Conservation (phyloP, 2,329 filamentous ascomycete genomes). For the Cordyceps sp. region DNA sequence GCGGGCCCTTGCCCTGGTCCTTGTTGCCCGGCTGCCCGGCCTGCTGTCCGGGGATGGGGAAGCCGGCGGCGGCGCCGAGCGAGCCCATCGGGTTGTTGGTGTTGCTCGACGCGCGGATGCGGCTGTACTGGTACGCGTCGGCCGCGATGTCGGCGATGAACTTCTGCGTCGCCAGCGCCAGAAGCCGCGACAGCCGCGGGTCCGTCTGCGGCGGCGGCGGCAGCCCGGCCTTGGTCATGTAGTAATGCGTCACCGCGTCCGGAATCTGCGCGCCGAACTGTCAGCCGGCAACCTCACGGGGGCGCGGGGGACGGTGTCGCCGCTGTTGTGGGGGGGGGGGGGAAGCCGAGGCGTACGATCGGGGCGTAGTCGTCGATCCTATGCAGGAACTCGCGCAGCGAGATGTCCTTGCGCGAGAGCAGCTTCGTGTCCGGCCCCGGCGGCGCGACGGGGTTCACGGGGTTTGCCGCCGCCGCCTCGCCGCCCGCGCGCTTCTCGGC, state of each 20-base stretch:
- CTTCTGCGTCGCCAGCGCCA: slow-evolving; percentile 96
- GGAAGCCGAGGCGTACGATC: slow-evolving; percentile 50
- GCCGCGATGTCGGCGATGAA: slow-evolving; percentile 96
- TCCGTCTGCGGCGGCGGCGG: slow-evolving; percentile 85
- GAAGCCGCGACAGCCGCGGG: slow-evolving; percentile 74
- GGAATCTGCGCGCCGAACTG: slow-evolving; percentile 51
- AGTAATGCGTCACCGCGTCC: slow-evolving; percentile 94
- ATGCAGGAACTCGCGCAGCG: slow-evolving; percentile 74
- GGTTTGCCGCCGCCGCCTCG: slow-evolving; percentile 4
- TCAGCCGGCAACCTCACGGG: no score
- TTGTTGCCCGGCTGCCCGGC: slow-evolving; percentile 30
- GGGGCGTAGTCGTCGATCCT: slow-evolving; percentile 99
- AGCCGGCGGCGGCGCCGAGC: slow-evolving; percentile 58
- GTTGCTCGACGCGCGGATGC: slow-evolving; percentile 78
- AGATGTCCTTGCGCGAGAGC: slow-evolving; percentile 78
- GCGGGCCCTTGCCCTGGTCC: slow-evolving; percentile 20
- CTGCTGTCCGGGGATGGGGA: slow-evolving; percentile 46
- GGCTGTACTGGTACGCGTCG: slow-evolving; percentile 94
- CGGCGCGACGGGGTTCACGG: slow-evolving; percentile 26
- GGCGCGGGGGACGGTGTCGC: no score
- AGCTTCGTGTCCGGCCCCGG: slow-evolving; percentile 42
- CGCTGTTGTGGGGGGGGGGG: no score
- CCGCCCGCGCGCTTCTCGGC: slow-evolving; percentile 7
- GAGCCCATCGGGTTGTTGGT: slow-evolving; percentile 84
- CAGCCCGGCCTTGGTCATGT: slow-evolving; percentile 88